Evolutionary conservation across 1,284 basidiomycete genomes (phyloP).

Genomic region (Ceratobasidium sp.): DNA sequence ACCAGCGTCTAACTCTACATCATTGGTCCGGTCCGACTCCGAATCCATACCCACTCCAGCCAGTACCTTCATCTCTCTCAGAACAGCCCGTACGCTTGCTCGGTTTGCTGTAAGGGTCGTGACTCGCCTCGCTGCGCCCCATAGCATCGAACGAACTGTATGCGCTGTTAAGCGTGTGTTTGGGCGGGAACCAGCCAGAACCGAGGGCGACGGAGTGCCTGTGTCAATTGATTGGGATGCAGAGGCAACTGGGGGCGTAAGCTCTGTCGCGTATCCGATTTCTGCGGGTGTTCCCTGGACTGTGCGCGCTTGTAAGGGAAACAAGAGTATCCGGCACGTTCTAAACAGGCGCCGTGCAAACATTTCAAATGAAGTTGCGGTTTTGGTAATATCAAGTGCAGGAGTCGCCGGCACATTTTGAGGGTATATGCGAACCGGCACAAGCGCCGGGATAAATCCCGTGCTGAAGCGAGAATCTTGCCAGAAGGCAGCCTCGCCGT

Average conservation of each 20-base stretch:
- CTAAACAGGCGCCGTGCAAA: conserved; percentile 31
- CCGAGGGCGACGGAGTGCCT: conserved; percentile 30
- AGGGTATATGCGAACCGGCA: conserved; percentile 69
- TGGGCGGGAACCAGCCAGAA: conserved; percentile 49
- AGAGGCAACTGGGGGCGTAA: conserved; percentile 8
- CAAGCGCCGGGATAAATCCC: conserved; percentile 64
- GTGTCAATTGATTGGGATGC: conserved; percentile 29
- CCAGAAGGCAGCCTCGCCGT: conserved; percentile 67
- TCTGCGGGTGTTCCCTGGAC: neutral
- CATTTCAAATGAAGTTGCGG: conserved; percentile 28
- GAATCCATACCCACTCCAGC: conserved; percentile 53
- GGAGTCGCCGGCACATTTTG: conserved; percentile 49
- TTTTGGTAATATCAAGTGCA: conserved; percentile 46
- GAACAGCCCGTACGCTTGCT: conserved; percentile 78
- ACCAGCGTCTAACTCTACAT: conserved; percentile 44
- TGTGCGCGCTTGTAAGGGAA: conserved; percentile 4
- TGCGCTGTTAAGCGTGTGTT: conserved; percentile 74
- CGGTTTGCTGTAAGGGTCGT: conserved; percentile 86
- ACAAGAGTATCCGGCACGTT: conserved; percentile 30
- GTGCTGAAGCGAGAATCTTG: conserved; percentile 69
- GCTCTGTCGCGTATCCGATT: conserved; percentile 37
- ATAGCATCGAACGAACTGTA: conserved; percentile 76
- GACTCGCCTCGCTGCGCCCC: conserved; percentile 77
- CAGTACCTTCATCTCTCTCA: conserved; percentile 66
- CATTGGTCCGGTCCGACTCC: conserved; percentile 28